Conservation (phyloP, 441 rosid species). For the Eutrema salsugineum region DNA sequence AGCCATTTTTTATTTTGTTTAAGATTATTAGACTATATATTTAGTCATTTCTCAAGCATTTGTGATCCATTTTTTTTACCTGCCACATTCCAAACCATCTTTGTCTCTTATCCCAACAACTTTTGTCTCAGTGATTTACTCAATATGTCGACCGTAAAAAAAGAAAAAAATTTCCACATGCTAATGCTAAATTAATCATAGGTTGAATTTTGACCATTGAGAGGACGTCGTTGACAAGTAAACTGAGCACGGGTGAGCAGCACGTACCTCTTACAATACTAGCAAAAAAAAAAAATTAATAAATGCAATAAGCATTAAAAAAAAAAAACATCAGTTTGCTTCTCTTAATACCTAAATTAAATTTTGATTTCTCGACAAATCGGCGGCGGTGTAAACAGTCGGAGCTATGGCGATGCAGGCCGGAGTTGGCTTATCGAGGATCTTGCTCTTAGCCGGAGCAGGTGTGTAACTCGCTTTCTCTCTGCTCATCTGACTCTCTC, state of each 20-base stretch:
- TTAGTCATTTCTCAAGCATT: background rate
- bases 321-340: background rate
- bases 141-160: too few species aligned
- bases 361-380: background rate
- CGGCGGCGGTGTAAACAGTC: constrained; percentile 20
- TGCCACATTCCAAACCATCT: background rate
- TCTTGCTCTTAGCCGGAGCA: constrained; percentile 75
- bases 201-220: too few species aligned
- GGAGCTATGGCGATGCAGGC: constrained; percentile 81
- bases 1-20: background rate
- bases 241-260: too few species aligned
- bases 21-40: background rate
- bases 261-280: too few species aligned
- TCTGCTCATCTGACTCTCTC: background rate
- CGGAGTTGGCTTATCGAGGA: constrained; percentile 66
- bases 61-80: background rate
- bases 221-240: too few species aligned
- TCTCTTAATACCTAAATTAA: constrained; percentile 2
- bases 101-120: too few species aligned
- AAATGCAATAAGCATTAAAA: background rate
- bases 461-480: constrained; percentile 35
- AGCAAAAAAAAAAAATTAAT: too few species aligned
- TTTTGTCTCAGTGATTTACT: too few species aligned
- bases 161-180: too few species aligned
- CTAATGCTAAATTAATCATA: too few species aligned